Percentiles rank a stretch among this genome's conserved stretches.
phyloP scores from a whole-genome alignment of 169 alveolate species.

The Plasmodium knowlesi region DNA sequence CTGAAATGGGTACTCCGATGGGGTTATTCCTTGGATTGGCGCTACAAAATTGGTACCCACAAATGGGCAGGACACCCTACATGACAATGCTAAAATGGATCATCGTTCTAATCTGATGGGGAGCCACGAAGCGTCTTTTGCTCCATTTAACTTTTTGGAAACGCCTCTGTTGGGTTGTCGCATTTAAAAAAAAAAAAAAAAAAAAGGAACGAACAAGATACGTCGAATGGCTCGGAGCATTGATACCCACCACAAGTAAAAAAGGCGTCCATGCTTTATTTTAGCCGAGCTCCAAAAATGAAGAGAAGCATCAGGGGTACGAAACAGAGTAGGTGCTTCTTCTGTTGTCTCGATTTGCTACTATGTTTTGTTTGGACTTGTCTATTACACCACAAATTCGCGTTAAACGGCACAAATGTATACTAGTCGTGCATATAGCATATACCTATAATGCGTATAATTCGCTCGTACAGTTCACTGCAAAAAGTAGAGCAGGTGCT shows the following conservation, averaged over 20 bases:
- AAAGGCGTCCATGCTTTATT: neutral
- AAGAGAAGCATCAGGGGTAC: neutral
- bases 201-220: neutral
- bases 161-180: neutral
- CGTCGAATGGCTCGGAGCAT: neutral
- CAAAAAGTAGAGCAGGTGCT: constrained; percentile 35
- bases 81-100: neutral
- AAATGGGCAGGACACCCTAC: neutral
- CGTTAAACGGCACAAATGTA: neutral
- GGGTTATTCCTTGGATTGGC: neutral
- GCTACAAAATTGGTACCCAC: neutral
- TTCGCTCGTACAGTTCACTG: neutral
- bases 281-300: neutral
- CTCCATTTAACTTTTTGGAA: neutral
- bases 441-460: neutral
- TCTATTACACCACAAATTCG: neutral
- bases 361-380: neutral
- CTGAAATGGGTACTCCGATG: neutral
- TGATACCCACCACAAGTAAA: neutral
- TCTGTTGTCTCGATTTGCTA: neutral
- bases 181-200: neutral
- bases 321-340: neutral
- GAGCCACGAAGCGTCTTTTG: neutral
- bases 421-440: neutral
- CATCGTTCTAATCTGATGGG: neutral